phyloP scores from a whole-genome alignment of 768 basidiomycete genomes.

The Dentipellis fragilis region DNA sequence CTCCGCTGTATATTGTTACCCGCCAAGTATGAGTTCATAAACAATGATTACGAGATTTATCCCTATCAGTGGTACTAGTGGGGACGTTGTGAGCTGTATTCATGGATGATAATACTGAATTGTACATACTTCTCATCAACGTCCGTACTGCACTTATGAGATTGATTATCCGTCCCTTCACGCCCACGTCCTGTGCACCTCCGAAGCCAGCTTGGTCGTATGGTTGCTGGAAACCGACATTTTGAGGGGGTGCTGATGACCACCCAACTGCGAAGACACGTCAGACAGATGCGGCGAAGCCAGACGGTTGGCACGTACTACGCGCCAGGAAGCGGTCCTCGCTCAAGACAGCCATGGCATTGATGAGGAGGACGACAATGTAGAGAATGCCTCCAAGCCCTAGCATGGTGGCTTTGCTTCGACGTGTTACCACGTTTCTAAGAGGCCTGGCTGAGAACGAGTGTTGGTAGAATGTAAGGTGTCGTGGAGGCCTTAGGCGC shows the following conservation, averaged over 20 bases:
- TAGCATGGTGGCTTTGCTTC: conserved; percentile 29
- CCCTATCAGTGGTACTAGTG: conserved; percentile 87
- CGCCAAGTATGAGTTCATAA: conserved; percentile 71
- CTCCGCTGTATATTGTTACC: conserved; percentile 18
- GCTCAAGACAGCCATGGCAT: conserved; percentile 90
- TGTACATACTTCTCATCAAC: conserved; percentile 86
- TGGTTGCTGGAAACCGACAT: conserved; percentile 49
- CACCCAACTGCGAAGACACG: conserved; percentile 63
- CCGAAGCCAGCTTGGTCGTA: conserved; percentile 67
- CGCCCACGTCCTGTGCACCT: conserved; percentile 43
- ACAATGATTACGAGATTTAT: conserved; percentile 80
- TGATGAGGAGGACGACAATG: conserved; percentile 79
- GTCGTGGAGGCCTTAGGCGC: too few species aligned
- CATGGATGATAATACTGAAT: not conserved
- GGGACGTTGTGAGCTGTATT: conserved; percentile 4
- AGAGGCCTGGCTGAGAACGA: too few species aligned
- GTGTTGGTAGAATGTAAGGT: too few species aligned
- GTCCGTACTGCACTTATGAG: conserved; percentile 94
- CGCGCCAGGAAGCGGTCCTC: conserved; percentile 93
- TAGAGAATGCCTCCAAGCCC: conserved; percentile 71
- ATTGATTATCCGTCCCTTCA: conserved; percentile 84
- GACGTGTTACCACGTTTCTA: too few species aligned
- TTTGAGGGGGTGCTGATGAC: conserved; percentile 61
- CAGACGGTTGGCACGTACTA: conserved; percentile 42
- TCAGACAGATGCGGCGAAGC: conserved; percentile 4